Evolutionary conservation across 2,329 filamentous ascomycete species (phyloP), one percentile per base, ranked within the genome.

Genomic region (Aspergillus udagawae): DNA sequence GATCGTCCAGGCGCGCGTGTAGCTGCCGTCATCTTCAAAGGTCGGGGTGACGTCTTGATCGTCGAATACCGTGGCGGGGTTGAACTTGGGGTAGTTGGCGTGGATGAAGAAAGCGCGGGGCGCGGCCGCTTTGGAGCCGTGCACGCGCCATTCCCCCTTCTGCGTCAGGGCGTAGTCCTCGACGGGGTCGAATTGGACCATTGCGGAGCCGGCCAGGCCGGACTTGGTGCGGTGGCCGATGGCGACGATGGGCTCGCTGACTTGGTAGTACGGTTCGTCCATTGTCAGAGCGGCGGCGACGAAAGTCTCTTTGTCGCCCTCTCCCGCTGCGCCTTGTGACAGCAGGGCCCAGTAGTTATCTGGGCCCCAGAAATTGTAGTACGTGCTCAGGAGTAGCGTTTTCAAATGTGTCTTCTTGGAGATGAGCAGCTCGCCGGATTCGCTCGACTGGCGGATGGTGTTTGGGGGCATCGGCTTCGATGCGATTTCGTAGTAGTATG

Each of bases 231-330:
- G 50, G 57, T 73, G 67, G 55, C 71, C 71, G 47, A 74, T 67
- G 41, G 72, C 67, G 32, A 65, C 64, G 25, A 75, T 71, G 12
- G 64, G 68, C 55, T 74, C 67, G 32, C 67, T 69, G 49, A 80
- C 78, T 35, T 74, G 69, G 60, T 80, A 78, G 62, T 74, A 79
- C 1, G 73, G 63, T 5, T 74, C 68, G 4, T 67, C 63, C 1
- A 79, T 64, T 10, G 69, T 75, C 3, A 73, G 60, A 8, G 80
- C 77, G 7, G 79, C 79, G 4, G 75, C 70, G 17, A 79, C 64
- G 60, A 82, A 81, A 0, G 79, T 81, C 61, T 82, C 79, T 62
- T 82, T 82, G 66, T 82, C 79, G 17, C 80, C 80, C 65, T 81
- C 73, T 10, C 79, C 80, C 0, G 75, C 69, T 7, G 74, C 78